These are phyloP conservation scores for Nicotiana knightiana DNA, from an alignment of 257 asterid species.

Conservation along the genomic window DNA sequence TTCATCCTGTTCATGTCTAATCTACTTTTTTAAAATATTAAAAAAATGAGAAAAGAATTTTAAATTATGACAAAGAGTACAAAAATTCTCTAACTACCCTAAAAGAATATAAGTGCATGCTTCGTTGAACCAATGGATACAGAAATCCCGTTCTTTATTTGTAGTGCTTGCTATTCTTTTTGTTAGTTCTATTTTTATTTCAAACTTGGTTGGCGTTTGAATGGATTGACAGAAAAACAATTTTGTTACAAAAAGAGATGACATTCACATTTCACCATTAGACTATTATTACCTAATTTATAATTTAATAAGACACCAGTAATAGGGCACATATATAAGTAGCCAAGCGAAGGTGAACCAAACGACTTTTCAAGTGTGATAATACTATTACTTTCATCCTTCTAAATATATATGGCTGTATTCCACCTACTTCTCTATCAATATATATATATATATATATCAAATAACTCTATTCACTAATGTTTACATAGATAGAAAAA, in stretches of 20 bases:
- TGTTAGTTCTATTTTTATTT: neutral
- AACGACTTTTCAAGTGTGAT: neutral
- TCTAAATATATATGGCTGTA: too few relatives aligned
- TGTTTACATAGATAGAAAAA: too few relatives aligned
- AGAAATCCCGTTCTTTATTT: neutral
- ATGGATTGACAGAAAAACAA: too few relatives aligned
- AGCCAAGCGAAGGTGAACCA: neutral
- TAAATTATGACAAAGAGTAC: neutral
- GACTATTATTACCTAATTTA: too few relatives aligned
- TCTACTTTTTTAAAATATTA: neutral
- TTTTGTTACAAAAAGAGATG: too few relatives aligned
- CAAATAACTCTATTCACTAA: too few relatives aligned
- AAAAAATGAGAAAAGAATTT: neutral
- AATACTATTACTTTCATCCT: too few relatives aligned
- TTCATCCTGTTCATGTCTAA: neutral
- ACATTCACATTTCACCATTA: too few relatives aligned
- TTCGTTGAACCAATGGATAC: neutral
- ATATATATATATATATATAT: too few relatives aligned
- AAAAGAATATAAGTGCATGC: neutral
- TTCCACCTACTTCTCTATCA: too few relatives aligned
- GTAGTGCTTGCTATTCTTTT: neutral
- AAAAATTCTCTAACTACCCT: neutral
- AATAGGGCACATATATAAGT: neutral
- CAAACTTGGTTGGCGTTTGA: neutral
- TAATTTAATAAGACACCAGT: too few relatives aligned